Evolutionary conservation across 257 asterid genomes (phyloP).

Genomic region (Nyctanthes arbortristis): DNA sequence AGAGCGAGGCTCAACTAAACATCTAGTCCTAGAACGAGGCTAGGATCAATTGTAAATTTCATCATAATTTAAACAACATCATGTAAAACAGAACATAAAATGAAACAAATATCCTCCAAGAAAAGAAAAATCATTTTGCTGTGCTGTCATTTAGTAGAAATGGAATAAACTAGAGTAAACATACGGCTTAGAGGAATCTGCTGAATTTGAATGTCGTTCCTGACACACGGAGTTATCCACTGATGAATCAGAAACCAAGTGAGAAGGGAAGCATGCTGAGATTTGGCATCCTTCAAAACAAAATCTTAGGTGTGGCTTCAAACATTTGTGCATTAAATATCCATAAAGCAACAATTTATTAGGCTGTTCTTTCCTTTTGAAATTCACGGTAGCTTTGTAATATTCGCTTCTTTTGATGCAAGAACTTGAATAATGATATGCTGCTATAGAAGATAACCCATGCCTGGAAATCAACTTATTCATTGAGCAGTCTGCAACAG

Average conservation of each 20-base stretch:
- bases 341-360: slow-evolving; percentile 60
- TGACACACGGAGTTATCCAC: slow-evolving; percentile 48
- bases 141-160: not conserved
- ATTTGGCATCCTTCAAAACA: slow-evolving; percentile 47
- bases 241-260: slow-evolving; percentile 64
- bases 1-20: not conserved
- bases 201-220: slow-evolving; percentile 44
- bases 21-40: not conserved
- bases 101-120: not conserved
- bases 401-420: slow-evolving; percentile 39
- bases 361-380: slow-evolving; percentile 61
- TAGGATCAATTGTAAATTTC: not conserved
- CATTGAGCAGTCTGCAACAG: slow-evolving; percentile 34
- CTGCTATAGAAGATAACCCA: slow-evolving; percentile 36
- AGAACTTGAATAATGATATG: slow-evolving; percentile 39
- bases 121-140: too few species aligned
- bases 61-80: not conserved
- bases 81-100: not conserved
- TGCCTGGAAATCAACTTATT: slow-evolving; percentile 37
- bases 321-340: slow-evolving; percentile 57
- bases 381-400: slow-evolving; percentile 58
- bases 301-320: slow-evolving; percentile 45
- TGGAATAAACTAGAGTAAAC: slow-evolving; percentile 32
- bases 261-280: slow-evolving; percentile 53
- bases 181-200: slow-evolving; percentile 61